These are phyloP conservation scores for Neostapfia colusana DNA, from an alignment of 176 grass and related monocot species.

Conservation along the genomic window DNA sequence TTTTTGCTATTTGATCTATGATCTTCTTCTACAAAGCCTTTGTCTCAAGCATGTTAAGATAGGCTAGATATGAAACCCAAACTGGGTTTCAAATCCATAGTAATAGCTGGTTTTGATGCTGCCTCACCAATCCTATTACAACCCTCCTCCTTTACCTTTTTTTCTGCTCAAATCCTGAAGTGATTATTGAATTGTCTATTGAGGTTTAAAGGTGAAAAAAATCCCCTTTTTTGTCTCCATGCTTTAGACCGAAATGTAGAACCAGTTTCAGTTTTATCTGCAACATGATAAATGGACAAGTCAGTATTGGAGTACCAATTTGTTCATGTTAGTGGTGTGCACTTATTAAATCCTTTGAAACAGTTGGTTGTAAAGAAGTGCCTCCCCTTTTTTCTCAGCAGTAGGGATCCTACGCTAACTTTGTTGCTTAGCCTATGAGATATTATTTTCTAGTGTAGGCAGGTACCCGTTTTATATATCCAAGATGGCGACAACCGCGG, in stretches of 20 bases:
- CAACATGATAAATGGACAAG: neutral
- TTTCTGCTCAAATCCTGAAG: too few species aligned
- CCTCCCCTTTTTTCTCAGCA: conserved; percentile 23
- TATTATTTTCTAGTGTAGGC: conserved; percentile 52
- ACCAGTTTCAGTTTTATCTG: neutral
- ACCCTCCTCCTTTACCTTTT: too few species aligned
- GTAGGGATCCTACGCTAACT: conserved; percentile 37
- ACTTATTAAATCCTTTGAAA: conserved; percentile 23
- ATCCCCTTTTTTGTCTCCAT: neutral
- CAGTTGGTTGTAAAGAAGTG: conserved; percentile 34
- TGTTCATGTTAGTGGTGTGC: conserved; percentile 12
- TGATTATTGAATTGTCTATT: neutral
- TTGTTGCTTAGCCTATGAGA: conserved; percentile 34
- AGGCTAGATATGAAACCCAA: too few species aligned
- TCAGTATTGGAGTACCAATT: neutral
- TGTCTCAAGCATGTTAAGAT: too few species aligned
- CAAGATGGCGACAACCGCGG: conserved; percentile 41
- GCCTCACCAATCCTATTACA: too few species aligned
- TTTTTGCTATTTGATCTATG: too few species aligned
- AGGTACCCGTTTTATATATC: conserved; percentile 34
- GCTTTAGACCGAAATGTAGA: neutral
- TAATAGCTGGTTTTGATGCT: too few species aligned
- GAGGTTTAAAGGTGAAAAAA: neutral
- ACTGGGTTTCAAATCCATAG: too few species aligned
- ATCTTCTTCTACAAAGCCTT: too few species aligned